Evolutionary conservation across 2,329 filamentous ascomycete genomes (phyloP).

Genomic region (Drechslera avenae): DNA sequence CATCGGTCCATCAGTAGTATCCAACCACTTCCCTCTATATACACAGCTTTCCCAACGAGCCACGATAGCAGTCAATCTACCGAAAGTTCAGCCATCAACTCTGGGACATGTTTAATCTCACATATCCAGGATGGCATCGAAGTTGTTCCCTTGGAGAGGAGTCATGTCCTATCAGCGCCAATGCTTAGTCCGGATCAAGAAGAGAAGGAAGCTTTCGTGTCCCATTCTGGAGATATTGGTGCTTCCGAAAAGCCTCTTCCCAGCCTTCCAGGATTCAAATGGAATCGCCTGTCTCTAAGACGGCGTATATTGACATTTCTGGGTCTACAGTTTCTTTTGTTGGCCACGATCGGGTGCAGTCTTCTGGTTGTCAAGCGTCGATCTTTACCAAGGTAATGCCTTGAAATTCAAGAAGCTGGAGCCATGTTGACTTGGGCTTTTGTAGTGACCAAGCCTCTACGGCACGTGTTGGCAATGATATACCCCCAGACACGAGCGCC

Average conservation of each 20-base stretch:
- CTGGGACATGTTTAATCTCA: slow-evolving; percentile 16
- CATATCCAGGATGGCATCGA: slow-evolving; percentile 39
- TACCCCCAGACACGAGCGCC: background rate
- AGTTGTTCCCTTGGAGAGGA: slow-evolving; percentile 37
- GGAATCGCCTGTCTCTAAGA: slow-evolving; percentile 27
- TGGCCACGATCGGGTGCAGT: slow-evolving; percentile 23
- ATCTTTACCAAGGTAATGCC: slow-evolving; percentile 12
- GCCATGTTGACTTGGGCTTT: background rate
- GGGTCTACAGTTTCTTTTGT: slow-evolving; percentile 23
- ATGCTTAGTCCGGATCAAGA: slow-evolving; percentile 32
- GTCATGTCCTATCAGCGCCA: slow-evolving; percentile 29
- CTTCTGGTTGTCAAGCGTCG: slow-evolving; percentile 19
- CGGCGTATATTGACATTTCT: slow-evolving; percentile 30
- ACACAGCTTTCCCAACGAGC: slow-evolving; percentile 30
- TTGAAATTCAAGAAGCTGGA: background rate
- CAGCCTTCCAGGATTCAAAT: slow-evolving; percentile 24
- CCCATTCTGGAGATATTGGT: slow-evolving; percentile 2
- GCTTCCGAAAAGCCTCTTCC: slow-evolving; percentile 33
- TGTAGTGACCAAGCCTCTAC: slow-evolving; percentile 3
- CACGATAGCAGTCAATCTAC: slow-evolving; percentile 11
- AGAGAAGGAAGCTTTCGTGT: slow-evolving; percentile 37
- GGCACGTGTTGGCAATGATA: slow-evolving; percentile 2
- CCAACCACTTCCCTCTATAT: slow-evolving; percentile 35
- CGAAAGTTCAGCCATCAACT: slow-evolving; percentile 15
- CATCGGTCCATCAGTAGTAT: slow-evolving; percentile 30